phyloP scores from a whole-genome alignment of 306 rosid genomes.

The Trifolium dubium region DNA sequence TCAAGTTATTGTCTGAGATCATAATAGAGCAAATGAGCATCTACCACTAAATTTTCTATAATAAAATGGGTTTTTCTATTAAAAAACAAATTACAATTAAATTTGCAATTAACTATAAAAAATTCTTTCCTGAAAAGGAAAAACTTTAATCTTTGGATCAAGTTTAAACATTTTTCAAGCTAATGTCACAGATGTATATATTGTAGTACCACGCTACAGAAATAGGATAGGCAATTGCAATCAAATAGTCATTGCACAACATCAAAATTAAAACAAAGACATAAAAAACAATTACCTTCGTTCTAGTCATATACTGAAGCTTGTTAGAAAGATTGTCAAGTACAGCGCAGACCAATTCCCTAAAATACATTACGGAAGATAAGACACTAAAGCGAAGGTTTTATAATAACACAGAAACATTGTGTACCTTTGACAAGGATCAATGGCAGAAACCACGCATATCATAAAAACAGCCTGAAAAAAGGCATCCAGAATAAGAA shows the following conservation, averaged over 20 bases:
- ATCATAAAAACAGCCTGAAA: slow-evolving; percentile 93
- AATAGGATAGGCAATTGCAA: slow-evolving; percentile 23
- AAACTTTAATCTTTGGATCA: slow-evolving; percentile 14
- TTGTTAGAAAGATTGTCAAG: slow-evolving; percentile 74
- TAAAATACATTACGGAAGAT: slow-evolving; percentile 40
- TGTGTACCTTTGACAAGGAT: slow-evolving; percentile 82
- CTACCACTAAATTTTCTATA: not conserved
- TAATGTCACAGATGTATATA: not conserved
- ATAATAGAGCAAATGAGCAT: not conserved
- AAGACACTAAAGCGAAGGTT: slow-evolving; percentile 26
- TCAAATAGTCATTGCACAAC: slow-evolving; percentile 4
- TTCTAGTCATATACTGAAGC: slow-evolving; percentile 71
- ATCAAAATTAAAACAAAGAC: slow-evolving; percentile 30
- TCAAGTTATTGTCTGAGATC: slow-evolving; percentile 10
- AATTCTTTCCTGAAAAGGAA: not conserved
- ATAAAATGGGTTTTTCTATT: not conserved
- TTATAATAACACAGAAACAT: slow-evolving; percentile 24
- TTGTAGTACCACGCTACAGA: slow-evolving; percentile 14
- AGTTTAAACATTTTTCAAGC: slow-evolving; percentile 8
- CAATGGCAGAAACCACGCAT: slow-evolving; percentile 81
- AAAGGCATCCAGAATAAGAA: slow-evolving; percentile 32
- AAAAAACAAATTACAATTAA: not conserved
- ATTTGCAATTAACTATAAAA: not conserved
- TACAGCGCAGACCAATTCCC: slow-evolving; percentile 69
- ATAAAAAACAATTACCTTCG: slow-evolving; percentile 59